A percentile compares a stretch with the other conserved stretches of the same genome.
These are phyloP conservation scores for Persicaria tinctoria DNA, from an alignment of 148 eudicot genomes.

Conservation along the genomic window DNA sequence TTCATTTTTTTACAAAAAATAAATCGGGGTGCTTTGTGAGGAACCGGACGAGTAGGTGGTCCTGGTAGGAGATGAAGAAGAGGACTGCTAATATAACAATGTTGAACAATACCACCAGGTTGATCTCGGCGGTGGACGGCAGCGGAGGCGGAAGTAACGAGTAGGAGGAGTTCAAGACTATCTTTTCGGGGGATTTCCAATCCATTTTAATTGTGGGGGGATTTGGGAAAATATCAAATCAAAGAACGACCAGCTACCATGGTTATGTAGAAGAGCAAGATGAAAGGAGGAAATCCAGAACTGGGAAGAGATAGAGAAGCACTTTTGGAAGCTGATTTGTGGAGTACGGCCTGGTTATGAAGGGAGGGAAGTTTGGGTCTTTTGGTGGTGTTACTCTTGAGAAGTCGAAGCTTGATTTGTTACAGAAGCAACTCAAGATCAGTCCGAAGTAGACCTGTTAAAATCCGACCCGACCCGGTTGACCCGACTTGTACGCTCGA, in stretches of 20 bases:
- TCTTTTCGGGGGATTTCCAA: constrained; percentile 29
- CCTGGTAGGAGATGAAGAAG: constrained; percentile 32
- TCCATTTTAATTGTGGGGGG: not conserved
- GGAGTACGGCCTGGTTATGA: constrained; percentile 35
- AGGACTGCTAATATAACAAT: constrained; percentile 42
- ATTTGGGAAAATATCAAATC: not conserved
- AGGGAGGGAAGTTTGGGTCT: constrained; percentile 44
- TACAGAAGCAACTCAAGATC: constrained; percentile 42
- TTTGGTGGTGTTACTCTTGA: constrained; percentile 63
- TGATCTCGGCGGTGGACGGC: constrained; percentile 28
- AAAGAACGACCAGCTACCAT: not conserved
- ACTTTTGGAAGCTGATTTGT: not conserved
- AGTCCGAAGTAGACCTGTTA: constrained; percentile 37
- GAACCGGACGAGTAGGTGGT: constrained; percentile 42
- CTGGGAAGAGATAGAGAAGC: not conserved
- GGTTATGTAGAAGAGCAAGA: not conserved
- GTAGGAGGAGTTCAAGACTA: constrained; percentile 18
- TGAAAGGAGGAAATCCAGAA: not conserved
- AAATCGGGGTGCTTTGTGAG: constrained; percentile 29
- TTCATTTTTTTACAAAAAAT: not conserved
- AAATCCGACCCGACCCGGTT: too few species aligned
- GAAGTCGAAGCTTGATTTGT: constrained; percentile 58
- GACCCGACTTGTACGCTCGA: too few species aligned
- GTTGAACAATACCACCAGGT: constrained; percentile 44
- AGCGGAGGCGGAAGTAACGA: constrained; percentile 27